These are phyloP conservation scores for Gyrodon lividus DNA, from an alignment of 768 basidiomycete species.

Conservation along the genomic window DNA sequence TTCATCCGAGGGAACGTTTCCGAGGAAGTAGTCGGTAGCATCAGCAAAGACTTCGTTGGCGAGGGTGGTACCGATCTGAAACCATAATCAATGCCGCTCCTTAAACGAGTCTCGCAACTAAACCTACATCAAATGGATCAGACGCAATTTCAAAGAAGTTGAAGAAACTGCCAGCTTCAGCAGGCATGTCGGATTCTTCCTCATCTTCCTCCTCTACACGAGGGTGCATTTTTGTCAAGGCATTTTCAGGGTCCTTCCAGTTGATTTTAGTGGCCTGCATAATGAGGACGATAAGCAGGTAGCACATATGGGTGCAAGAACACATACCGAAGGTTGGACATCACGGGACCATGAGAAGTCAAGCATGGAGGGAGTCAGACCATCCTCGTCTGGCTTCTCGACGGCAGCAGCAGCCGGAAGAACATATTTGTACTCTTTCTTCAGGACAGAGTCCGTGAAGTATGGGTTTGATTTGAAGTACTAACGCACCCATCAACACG, in stretches of 20 bases:
- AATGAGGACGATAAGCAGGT: conserved; percentile 1
- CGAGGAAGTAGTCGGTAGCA: conserved; percentile 80
- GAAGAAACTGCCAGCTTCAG: conserved; percentile 83
- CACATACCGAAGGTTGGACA: conserved; percentile 62
- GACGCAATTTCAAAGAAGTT: conserved; percentile 73
- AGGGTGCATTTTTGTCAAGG: conserved; percentile 78
- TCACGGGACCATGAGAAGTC: conserved; percentile 81
- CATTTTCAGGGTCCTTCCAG: conserved; percentile 79
- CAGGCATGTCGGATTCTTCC: conserved; percentile 54
- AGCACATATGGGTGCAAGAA: neutral
- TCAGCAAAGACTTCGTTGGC: conserved; percentile 79
- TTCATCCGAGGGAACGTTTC: conserved; percentile 58
- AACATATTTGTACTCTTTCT: conserved; percentile 78
- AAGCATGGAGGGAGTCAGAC: conserved; percentile 75
- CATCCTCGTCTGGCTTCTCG: conserved; percentile 68
- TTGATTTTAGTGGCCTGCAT: conserved; percentile 62
- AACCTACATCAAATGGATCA: conserved; percentile 68
- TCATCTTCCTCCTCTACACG: conserved; percentile 59
- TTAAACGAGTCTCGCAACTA: neutral
- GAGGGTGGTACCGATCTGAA: conserved; percentile 68
- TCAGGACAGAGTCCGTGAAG: conserved; percentile 72
- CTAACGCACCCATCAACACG: conserved; percentile 37
- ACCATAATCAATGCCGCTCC: conserved; percentile 6
- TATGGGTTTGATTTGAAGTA: conserved; percentile 85
- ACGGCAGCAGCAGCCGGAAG: conserved; percentile 50